These are phyloP conservation scores for Sporothrix phasma DNA, from an alignment of 2,329 filamentous ascomycete species.

Conservation along the genomic window DNA sequence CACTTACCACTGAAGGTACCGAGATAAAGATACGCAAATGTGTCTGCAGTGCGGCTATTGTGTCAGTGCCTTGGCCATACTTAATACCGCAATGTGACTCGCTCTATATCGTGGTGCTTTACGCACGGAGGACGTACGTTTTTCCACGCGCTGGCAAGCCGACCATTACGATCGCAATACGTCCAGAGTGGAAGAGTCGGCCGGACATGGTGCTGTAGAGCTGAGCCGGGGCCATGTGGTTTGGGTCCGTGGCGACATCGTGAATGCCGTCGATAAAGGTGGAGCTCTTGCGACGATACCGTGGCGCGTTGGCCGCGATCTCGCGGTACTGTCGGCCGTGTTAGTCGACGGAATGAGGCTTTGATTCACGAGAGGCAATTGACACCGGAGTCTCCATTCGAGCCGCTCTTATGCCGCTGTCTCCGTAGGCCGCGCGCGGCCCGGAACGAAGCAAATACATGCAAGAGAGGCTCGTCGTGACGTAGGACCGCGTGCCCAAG, in stretches of 20 bases:
- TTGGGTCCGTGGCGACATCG: constrained; percentile 68
- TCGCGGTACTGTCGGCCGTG: constrained; percentile 58
- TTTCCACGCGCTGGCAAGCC: constrained; percentile 91
- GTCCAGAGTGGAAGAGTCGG: constrained; percentile 88
- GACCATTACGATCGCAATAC: constrained; percentile 95
- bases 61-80: not conserved
- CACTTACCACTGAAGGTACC: constrained; percentile 77
- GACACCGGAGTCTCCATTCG: not conserved
- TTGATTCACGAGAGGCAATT: not conserved
- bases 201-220: constrained; percentile 98
- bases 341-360: not conserved
- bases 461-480: not conserved
- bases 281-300: constrained; percentile 84
- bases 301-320: constrained; percentile 80
- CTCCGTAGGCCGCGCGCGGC: not conserved
- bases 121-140: constrained; percentile 56
- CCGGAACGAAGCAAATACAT: not conserved
- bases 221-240: constrained; percentile 81
- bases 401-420: no score
- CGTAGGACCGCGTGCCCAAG: not conserved
- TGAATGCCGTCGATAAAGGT: constrained; percentile 97
- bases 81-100: no score
- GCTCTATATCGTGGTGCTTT: not conserved
- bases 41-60: constrained; percentile 44
- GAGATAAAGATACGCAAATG: constrained; percentile 87